Percentiles rank a stretch among this genome's conserved stretches.
These are phyloP conservation scores for Brettanomyces custersianus DNA, from an alignment of 805 yeast species.

Conservation along the genomic window DNA sequence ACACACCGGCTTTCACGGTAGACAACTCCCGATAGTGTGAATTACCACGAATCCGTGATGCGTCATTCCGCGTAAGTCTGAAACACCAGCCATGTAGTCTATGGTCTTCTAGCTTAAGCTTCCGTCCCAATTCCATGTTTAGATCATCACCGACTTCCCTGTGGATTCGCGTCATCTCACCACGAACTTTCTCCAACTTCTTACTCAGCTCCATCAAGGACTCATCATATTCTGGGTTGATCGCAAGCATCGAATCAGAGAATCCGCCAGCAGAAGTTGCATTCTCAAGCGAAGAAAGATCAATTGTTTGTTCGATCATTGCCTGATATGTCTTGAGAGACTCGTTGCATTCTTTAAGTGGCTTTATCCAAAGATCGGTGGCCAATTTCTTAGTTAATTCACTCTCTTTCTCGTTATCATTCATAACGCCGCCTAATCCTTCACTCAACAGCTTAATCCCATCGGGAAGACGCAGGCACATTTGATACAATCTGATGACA, in stretches of 20 bases:
- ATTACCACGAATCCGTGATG: conserved; percentile 61
- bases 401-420: conserved; percentile 9
- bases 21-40: conserved; percentile 67
- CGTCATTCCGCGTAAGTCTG: conserved; percentile 85
- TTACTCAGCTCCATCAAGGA: conserved; percentile 52
- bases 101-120: conserved; percentile 82
- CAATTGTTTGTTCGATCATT: conserved; percentile 87
- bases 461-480: conserved; percentile 63
- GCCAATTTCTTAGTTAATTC: conserved; percentile 29
- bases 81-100: conserved; percentile 90
- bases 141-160: conserved; percentile 62
- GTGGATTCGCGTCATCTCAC: conserved; percentile 53
- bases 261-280: conserved; percentile 44
- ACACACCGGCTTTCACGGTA: conserved; percentile 93
- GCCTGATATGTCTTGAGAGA: conserved; percentile 67
- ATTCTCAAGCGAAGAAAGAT: conserved; percentile 69
- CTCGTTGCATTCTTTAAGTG: conserved; percentile 38
- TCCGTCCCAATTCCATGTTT: conserved; percentile 76
- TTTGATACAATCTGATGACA: conserved; percentile 80
- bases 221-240: conserved; percentile 86
- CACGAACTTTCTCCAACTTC: conserved; percentile 45
- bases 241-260: conserved; percentile 39
- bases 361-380: conserved; percentile 45
- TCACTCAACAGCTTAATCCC: conserved; percentile 43
- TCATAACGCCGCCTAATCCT: conserved; percentile 28